Base-by-base conservation (phyloP, 345 rosid genomes). In the Eucalyptus tenuipes region DNA sequence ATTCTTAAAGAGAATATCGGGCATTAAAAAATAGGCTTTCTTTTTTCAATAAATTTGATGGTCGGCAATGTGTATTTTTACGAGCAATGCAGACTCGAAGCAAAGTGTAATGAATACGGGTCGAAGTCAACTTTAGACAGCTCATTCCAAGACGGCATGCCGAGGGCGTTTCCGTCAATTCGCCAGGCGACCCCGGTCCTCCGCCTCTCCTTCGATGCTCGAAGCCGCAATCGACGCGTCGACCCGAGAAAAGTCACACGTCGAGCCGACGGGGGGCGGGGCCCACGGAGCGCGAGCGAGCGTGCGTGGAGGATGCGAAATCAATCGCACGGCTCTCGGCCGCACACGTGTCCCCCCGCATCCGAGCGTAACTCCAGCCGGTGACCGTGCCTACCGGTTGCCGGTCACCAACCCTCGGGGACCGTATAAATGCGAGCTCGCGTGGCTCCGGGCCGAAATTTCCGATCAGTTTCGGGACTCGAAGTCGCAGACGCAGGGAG, bases 321-420 rank as follows among this genome's bases (percentile, higher is more conserved):
- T 11, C 84, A 40, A 89, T 91, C 91, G 1, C 50, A 86, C 53
- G 93, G 92, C 57, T n/a, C 16, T 13, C 7, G 14, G 29, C 89
- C 91, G 29, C 87, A 92, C 97, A 92, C 94, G 96, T 92, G 94
- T 50, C 71, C 89, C 50, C 57, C 64, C 7, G 20, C 53, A 29
- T 37, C 7, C 16, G 9, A 18, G 33, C 14, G 40, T 14, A 2
- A 2, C 87, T 44, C 64, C 50, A 48, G 14, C 27, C 25, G 22
- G 75, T 48, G 44, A 87, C 87, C 59, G 93, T 49, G 61, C 92
- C 91, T 84, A 85, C 94, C 93, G 93, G 94, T 92, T 61, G 84
- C 91, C 91, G 59, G 89, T 75, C 82, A 22, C 82, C 82, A 10
- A 22, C 47, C 29, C 27, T 27, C 25, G 47, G 5, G 84, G 47